phyloP scores from a whole-genome alignment of 371 early-diverging fungal species.

The Apophysomyces ossiformis region DNA sequence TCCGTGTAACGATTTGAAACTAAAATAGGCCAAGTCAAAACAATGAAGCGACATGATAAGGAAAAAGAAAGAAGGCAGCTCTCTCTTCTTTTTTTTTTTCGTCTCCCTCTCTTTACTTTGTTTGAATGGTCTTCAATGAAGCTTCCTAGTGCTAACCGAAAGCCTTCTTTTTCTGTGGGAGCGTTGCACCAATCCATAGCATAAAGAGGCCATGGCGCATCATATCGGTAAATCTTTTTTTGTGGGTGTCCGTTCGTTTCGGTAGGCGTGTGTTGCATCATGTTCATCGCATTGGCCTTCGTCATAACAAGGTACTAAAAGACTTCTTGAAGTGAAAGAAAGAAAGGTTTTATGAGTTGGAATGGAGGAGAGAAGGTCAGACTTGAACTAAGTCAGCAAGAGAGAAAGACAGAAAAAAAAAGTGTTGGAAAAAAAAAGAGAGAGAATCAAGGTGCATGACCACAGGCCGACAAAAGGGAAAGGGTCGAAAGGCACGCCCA shows the following conservation, averaged over 20 bases:
- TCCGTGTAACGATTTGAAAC: constrained; percentile 68
- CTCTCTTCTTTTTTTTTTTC: too few relatives aligned
- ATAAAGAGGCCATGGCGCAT: constrained; percentile 86
- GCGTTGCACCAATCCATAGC: constrained; percentile 86
- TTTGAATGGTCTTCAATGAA: constrained; percentile 84
- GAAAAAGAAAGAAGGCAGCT: too few relatives aligned
- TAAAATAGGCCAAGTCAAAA: constrained; percentile 22
- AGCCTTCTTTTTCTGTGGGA: constrained; percentile 64
- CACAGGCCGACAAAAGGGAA: background rate
- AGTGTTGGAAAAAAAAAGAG: constrained; percentile 3
- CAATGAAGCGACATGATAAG: background rate
- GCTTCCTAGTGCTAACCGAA: constrained; percentile 84
- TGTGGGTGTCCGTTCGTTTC: constrained; percentile 7
- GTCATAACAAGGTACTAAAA: background rate
- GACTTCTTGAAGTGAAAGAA: background rate
- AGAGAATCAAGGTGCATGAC: background rate
- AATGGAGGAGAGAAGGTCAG: too few relatives aligned
- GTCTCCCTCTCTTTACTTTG: constrained; percentile 55
- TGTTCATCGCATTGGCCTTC: constrained; percentile 6
- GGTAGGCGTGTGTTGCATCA: constrained; percentile 4
- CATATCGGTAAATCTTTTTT: constrained; percentile 85
- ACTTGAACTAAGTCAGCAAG: background rate
- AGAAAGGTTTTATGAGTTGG: background rate
- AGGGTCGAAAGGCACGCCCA: constrained; percentile 1
- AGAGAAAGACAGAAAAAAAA: background rate